phyloP scores from a whole-genome alignment of 1,139 yeast genomes.

The Candida sp. region DNA sequence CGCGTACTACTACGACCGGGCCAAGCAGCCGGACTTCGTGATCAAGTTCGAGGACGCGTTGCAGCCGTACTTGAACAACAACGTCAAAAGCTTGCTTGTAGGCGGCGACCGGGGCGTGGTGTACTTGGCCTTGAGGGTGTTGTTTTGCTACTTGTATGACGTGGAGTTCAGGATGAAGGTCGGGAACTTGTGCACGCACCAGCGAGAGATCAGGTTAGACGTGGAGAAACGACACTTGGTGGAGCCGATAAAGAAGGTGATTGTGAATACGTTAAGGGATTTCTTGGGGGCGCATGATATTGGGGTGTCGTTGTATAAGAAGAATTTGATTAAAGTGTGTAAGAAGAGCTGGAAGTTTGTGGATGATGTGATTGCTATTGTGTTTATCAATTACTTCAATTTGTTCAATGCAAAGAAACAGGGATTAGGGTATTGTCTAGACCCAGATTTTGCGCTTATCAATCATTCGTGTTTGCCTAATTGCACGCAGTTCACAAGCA shows the following conservation, averaged over 20 bases:
- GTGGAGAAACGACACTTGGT: constrained; percentile 6
- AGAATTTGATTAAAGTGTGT: constrained; percentile 6
- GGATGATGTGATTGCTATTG: constrained; percentile 12
- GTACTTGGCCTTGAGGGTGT: constrained; percentile 6
- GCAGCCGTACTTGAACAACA: constrained; percentile 2
- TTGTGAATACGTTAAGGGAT: constrained; percentile 6
- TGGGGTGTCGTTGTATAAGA: constrained; percentile 5
- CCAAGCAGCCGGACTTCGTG: constrained; percentile 2
- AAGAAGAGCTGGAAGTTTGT: constrained; percentile 15
- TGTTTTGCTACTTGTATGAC: constrained; percentile 11
- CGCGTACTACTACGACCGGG: constrained; percentile 3
- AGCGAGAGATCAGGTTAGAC: constrained; percentile 9
- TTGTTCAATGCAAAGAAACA: constrained; percentile 16
- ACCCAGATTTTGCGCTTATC: constrained; percentile 35
- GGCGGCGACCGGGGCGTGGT: constrained; percentile 1
- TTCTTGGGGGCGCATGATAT: constrained; percentile 8
- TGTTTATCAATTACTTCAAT: constrained; percentile 12
- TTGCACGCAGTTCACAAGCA: constrained; percentile 23
- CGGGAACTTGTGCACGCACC: constrained; percentile 15
- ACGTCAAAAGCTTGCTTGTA: not conserved
- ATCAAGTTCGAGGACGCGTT: constrained; percentile 8
- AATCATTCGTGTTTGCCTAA: constrained; percentile 38
- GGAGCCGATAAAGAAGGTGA: constrained; percentile 7
- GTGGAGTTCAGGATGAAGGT: constrained; percentile 9
- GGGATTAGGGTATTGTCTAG: constrained; percentile 35